Evolutionary conservation across 139 green algal species (phyloP).

Genomic region (Gonium pectorale): DNA sequence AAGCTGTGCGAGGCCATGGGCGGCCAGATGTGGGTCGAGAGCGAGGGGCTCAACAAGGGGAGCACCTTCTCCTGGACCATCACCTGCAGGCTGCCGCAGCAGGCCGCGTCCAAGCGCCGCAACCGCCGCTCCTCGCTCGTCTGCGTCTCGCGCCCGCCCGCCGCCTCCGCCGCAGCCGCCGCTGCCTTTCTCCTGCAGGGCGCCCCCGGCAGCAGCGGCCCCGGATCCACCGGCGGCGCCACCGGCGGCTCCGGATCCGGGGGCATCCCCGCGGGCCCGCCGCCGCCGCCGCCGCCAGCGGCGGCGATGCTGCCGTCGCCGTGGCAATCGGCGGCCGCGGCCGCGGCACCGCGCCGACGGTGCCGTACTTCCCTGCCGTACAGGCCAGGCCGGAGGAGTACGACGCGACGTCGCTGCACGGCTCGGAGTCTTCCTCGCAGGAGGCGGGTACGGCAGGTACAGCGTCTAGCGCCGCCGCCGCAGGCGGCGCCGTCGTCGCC

Average conservation of each 20-base stretch:
- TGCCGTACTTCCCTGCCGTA: no score
- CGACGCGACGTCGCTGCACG: no score
- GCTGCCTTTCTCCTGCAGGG: not conserved
- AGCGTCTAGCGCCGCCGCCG: no score
- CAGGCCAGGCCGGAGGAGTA: no score
- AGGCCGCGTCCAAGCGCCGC: conserved; percentile 7
- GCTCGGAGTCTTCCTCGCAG: no score
- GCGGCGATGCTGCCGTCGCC: conserved; percentile 1
- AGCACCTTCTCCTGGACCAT: conserved; percentile 71
- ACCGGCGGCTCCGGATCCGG: not conserved
- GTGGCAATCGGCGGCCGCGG: no score
- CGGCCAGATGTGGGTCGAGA: conserved; percentile 83
- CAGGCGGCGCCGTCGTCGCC: no score
- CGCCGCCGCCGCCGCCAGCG: not conserved
- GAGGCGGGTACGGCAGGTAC: no score
- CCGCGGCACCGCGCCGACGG: no score
- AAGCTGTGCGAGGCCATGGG: conserved; percentile 79
- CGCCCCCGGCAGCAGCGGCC: conserved; percentile 1
- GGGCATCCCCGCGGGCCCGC: not conserved
- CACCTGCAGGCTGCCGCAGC: conserved; percentile 20
- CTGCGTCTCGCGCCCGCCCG: not conserved
- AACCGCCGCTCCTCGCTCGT: conserved; percentile 4
- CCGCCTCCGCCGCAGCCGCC: not conserved
- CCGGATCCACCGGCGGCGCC: not conserved
- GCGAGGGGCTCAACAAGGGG: conserved; percentile 60